phyloP scores from a whole-genome alignment of 1,139 yeast genomes.

The Saccharomyces pastorianus region DNA sequence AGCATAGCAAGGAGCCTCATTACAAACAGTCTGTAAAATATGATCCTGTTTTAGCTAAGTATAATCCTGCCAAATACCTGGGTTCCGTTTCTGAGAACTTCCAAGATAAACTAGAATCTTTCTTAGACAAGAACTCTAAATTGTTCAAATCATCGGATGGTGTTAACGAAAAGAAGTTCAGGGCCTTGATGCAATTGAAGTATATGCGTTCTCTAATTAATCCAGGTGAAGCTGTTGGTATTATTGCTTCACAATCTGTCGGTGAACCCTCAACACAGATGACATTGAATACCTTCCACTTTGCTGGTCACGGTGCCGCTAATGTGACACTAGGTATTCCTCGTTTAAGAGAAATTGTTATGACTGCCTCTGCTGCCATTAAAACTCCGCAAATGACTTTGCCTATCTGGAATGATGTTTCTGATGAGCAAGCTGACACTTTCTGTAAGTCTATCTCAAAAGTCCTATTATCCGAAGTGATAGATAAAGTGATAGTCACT shows the following conservation, averaged over 20 bases:
- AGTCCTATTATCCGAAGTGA: slow-evolving; percentile 79
- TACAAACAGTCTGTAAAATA: slow-evolving; percentile 57
- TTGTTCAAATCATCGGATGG: slow-evolving; percentile 42
- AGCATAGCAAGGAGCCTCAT: slow-evolving; percentile 56
- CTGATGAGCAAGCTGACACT: slow-evolving; percentile 80
- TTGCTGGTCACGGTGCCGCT: slow-evolving; percentile 99
- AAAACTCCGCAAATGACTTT: slow-evolving; percentile 98
- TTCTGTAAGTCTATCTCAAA: slow-evolving; percentile 88
- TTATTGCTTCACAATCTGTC: slow-evolving; percentile 94
- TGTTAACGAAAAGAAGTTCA: slow-evolving; percentile 76
- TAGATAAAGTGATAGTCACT: slow-evolving; percentile 75
- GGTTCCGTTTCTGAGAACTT: slow-evolving; percentile 92
- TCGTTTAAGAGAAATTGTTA: slow-evolving; percentile 98
- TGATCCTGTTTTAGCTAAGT: slow-evolving; percentile 83
- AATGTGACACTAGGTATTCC: slow-evolving; percentile 99
- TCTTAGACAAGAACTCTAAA: slow-evolving; percentile 47
- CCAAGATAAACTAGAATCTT: slow-evolving; percentile 69
- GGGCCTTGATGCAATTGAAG: slow-evolving; percentile 94
- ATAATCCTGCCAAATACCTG: slow-evolving; percentile 78
- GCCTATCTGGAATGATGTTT: slow-evolving; percentile 71
- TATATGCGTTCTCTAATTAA: slow-evolving; percentile 92
- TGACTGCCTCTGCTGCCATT: slow-evolving; percentile 94
- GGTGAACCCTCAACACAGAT: slow-evolving; percentile 99
- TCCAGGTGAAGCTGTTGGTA: slow-evolving; percentile 98
- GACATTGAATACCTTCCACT: slow-evolving; percentile 99